Conservation (phyloP, 2,329 filamentous ascomycete species). For the Aspergillus sojae region DNA sequence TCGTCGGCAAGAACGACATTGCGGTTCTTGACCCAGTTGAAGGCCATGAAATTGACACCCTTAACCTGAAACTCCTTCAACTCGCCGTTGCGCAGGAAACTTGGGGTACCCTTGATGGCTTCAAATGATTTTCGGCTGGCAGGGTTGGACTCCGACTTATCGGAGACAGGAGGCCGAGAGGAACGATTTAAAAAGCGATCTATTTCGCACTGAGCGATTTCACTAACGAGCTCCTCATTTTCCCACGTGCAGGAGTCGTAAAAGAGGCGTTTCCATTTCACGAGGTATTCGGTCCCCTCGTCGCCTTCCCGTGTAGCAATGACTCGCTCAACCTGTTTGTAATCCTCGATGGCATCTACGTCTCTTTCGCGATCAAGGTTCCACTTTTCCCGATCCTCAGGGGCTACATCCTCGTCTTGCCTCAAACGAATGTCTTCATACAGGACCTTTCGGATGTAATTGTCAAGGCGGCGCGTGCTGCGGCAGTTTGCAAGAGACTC, state of each 20-base stretch:
- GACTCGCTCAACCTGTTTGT: conserved; percentile 88
- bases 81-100: conserved; percentile 81
- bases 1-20: conserved; percentile 98
- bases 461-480: conserved; percentile 86
- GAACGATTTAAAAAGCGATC: conserved; percentile 87
- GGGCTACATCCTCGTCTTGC: conserved; percentile 72
- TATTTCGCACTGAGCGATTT: conserved; percentile 83
- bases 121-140: conserved; percentile 73
- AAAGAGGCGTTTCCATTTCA: conserved; percentile 94
- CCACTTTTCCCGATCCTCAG: conserved; percentile 90
- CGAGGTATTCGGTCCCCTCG: conserved; percentile 81
- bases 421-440: conserved; percentile 77
- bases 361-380: conserved; percentile 92
- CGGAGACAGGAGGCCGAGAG: conserved; percentile 77
- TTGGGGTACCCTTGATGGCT: conserved; percentile 76
- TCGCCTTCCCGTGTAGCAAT: conserved; percentile 82
- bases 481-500: conserved; percentile 74
- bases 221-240: conserved; percentile 70
- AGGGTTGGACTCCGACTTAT: conserved; percentile 73
- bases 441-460: conserved; percentile 86
- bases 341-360: conserved; percentile 84
- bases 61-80: conserved; percentile 91
- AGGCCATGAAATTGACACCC: conserved; percentile 90
- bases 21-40: conserved; percentile 92
- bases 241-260: conserved; percentile 98